Evolutionary conservation across 2,329 filamentous ascomycete genomes (phyloP).

Genomic region (Helminthosporium solani): DNA sequence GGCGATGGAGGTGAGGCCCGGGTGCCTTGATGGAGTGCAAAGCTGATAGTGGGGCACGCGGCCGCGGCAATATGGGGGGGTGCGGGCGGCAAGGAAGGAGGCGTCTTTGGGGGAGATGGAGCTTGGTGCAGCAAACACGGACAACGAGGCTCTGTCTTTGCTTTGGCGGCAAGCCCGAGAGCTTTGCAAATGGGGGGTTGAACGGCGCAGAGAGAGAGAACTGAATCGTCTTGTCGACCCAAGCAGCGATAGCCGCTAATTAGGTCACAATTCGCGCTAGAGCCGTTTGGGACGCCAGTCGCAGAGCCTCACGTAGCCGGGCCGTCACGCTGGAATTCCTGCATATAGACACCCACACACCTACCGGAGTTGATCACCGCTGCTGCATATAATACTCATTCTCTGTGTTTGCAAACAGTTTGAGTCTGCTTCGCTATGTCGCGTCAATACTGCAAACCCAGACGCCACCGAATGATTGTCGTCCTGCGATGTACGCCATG

Average conservation of each 20-base stretch:
- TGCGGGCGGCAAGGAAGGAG: slow-evolving; percentile 25
- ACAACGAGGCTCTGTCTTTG: slow-evolving; percentile 20
- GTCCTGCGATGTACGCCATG: too few species aligned
- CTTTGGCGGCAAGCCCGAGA: slow-evolving; percentile 20
- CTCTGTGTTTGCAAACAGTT: too few species aligned
- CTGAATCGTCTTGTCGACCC: not conserved
- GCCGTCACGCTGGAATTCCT: not conserved
- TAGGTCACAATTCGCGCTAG: not conserved
- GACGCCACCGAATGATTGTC: too few species aligned
- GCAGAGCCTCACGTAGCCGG: not conserved
- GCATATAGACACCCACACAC: too few species aligned
- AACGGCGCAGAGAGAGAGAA: not conserved
- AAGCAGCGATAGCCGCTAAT: not conserved
- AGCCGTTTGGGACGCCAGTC: not conserved
- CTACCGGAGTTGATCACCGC: too few species aligned
- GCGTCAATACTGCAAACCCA: too few species aligned
- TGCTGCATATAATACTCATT: too few species aligned
- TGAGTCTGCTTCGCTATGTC: too few species aligned
- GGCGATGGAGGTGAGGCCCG: slow-evolving; percentile 16
- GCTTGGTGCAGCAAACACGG: slow-evolving; percentile 12
- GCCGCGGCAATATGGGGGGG: slow-evolving; percentile 15
- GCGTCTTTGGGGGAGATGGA: slow-evolving; percentile 6
- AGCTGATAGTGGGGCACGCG: slow-evolving; percentile 38
- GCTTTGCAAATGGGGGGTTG: slow-evolving; percentile 14
- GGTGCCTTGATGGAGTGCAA: slow-evolving; percentile 30